Evolutionary conservation across 768 basidiomycete species (phyloP).

Genomic region (Steccherinum ochraceum): DNA sequence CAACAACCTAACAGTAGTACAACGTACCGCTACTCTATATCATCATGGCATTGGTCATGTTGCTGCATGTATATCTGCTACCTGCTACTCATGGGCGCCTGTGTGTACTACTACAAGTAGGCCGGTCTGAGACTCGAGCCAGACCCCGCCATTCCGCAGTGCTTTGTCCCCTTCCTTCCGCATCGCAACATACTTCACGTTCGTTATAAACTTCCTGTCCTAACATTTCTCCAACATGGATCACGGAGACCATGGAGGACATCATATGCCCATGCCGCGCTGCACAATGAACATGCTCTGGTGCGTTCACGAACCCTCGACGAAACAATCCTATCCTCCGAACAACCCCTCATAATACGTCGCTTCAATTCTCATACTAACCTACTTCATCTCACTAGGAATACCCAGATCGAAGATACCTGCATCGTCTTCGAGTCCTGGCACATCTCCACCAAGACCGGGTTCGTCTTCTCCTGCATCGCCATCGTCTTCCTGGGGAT

Average conservation of each 20-base stretch:
- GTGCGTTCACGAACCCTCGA: conserved; percentile 29
- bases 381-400: conserved; percentile 33
- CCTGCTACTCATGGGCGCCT: too few species aligned
- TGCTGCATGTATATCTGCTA: too few species aligned
- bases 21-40: too few species aligned
- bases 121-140: too few species aligned
- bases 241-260: conserved; percentile 40
- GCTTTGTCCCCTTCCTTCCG: too few species aligned
- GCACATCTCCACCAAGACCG: conserved; percentile 56
- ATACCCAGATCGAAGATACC: conserved; percentile 72
- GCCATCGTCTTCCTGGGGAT: conserved; percentile 62
- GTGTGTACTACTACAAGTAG: too few species aligned
- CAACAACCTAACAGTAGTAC: too few species aligned
- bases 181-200: too few species aligned
- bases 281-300: conserved; percentile 85
- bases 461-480: conserved; percentile 60
- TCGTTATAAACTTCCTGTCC: too few species aligned
- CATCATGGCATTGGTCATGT: too few species aligned
- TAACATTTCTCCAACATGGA: too few species aligned
- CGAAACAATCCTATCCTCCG: neutral
- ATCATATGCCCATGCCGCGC: conserved; percentile 32
- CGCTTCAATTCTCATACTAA: neutral
- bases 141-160: too few species aligned
- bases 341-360: neutral
- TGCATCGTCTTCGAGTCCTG: conserved; percentile 77